Base-by-base conservation (phyloP, 257 asterid genomes). In the Vinca minor region DNA sequence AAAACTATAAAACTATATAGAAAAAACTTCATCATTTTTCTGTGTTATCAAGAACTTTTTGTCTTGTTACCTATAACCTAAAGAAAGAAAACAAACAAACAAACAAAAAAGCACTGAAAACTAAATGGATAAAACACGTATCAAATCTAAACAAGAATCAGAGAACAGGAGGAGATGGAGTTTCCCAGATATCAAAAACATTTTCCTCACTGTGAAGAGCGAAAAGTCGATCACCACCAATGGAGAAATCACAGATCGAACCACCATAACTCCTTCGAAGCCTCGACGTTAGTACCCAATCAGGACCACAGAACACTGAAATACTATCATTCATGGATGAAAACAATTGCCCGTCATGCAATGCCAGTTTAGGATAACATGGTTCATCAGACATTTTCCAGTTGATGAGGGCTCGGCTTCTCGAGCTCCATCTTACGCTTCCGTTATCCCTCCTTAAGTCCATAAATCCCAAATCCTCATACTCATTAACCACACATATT, bases 131-230 rank as follows among this genome's bases (percentile, higher is more conserved):
- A 34, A 46, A 28, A 6, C 28, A 1, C 48, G 28, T 44, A 46
- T 32, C 39, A 45, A 59, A 73, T 28, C 55, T 54, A 29, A 52
- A 31, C 68, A 64, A 63, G 54, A 64, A 71, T 87, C 85, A 87
- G 75, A 84, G 55, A 61, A 86, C 55, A 4, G 94, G 87, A 26
- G 89, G 84, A 26, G 95, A 71, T 1, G 80, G 78, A 42, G 91
- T 79, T 81, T 91, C 96, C 98, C 98, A 91, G 32, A 88, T 68
- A 59, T 91, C 94, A 23, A 91, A 91, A 52, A 86, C 94, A 68
- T 91, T 88, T 65, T 91, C 98, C 47, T 91, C 98, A 44, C 98
- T 88, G 31, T 88, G 98, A 49, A 91, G 64, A 0, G 96, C 95
- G 32, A 91, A 91, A 7, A 91, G 82, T 62, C 95, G 76, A 67